These are phyloP conservation scores for Trichoderma parareesei DNA, from an alignment of 495 filamentous ascomycete genomes.

Conservation along the genomic window DNA sequence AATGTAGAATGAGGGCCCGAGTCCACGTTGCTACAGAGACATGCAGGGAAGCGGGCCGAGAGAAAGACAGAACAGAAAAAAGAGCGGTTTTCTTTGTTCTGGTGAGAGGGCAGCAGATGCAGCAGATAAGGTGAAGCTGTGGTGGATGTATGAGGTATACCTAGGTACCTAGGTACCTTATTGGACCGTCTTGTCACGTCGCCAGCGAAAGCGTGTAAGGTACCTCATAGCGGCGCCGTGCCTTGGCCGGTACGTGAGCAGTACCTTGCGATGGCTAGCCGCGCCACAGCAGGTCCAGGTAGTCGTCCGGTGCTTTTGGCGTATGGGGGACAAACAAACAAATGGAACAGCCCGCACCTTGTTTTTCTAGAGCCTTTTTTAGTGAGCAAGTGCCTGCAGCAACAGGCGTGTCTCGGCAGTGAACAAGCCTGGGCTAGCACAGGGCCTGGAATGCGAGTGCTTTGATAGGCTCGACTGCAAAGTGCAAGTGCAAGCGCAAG, in stretches of 20 bases:
- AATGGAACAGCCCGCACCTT: background rate
- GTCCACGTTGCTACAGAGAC: conserved; percentile 10
- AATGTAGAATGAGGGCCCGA: background rate
- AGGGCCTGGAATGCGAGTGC: too few relatives aligned
- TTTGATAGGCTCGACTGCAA: too few relatives aligned
- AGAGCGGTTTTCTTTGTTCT: background rate
- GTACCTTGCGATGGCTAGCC: background rate
- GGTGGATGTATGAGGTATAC: too few relatives aligned
- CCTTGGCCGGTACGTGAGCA: too few relatives aligned
- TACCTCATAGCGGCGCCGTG: background rate
- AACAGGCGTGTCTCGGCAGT: background rate
- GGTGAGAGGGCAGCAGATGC: background rate
- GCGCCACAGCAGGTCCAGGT: background rate
- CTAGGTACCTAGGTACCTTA: too few relatives aligned
- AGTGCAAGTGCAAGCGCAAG: too few relatives aligned
- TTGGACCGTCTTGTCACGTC: too few relatives aligned
- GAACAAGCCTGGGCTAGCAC: background rate
- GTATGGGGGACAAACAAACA: background rate
- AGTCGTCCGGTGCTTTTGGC: background rate
- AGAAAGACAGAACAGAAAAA: background rate
- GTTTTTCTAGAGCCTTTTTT: background rate
- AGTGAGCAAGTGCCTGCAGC: conserved; percentile 4
- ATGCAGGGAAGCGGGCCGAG: background rate
- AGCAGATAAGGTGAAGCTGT: background rate
- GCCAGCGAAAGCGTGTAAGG: too few relatives aligned